These are phyloP conservation scores for Hansfordia pulvinata DNA, from an alignment of 2,329 filamentous ascomycete species.

Conservation along the genomic window DNA sequence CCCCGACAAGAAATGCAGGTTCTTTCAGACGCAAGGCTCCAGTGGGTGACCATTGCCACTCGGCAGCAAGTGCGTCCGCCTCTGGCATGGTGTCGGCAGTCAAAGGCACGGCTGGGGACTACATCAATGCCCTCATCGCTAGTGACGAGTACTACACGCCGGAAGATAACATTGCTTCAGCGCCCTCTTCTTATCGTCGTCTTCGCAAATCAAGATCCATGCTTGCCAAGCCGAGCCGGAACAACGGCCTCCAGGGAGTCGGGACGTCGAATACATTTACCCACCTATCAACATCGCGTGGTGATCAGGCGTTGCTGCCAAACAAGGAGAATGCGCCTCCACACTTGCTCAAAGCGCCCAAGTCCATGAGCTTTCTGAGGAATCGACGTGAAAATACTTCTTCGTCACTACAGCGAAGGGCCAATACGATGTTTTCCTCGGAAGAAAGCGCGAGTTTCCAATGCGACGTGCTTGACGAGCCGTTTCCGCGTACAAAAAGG, in stretches of 20 bases:
- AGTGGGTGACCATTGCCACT: neutral
- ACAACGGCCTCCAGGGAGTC: too few relatives aligned
- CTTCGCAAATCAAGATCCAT: conserved; percentile 43
- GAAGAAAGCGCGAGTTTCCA: conserved; percentile 1
- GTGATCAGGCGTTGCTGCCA: neutral
- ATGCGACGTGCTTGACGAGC: too few relatives aligned
- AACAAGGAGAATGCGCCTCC: conserved; percentile 16
- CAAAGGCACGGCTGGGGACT: conserved; percentile 18
- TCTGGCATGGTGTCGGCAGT: conserved; percentile 13
- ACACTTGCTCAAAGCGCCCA: conserved; percentile 27
- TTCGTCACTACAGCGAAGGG: conserved; percentile 7
- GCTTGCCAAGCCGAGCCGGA: too few relatives aligned
- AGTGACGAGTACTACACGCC: conserved; percentile 29
- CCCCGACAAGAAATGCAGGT: too few relatives aligned
- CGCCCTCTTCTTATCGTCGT: conserved; percentile 31
- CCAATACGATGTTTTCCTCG: conserved; percentile 1
- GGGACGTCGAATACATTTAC: conserved; percentile 3
- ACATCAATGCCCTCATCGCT: conserved; percentile 21
- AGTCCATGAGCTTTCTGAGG: conserved; percentile 40
- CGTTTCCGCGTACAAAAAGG: conserved; percentile 2
- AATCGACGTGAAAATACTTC: conserved; percentile 13
- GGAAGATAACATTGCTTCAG: conserved; percentile 32
- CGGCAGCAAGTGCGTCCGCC: conserved; percentile 6
- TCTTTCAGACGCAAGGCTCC: neutral
- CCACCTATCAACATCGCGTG: conserved; percentile 3